Conservation (phyloP, 148 eudicot species). For the Fallopia convolvulus region DNA sequence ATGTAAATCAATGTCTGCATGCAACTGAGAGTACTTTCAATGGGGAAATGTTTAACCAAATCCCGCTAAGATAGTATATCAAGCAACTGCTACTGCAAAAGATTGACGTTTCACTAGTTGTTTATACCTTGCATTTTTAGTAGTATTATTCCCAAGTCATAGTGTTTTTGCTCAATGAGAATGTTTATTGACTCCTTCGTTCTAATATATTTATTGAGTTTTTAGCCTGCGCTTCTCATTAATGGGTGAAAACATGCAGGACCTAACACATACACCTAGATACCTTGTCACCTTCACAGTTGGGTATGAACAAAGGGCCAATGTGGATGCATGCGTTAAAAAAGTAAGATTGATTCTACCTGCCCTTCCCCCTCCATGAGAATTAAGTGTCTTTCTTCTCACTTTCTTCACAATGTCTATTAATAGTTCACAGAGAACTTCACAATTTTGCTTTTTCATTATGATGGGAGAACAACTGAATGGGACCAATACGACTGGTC, state of each 20-base stretch:
- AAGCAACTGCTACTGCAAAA: not conserved
- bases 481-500: constrained; percentile 96
- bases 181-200: not conserved
- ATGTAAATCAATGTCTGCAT: not conserved
- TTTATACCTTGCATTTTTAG: not conserved
- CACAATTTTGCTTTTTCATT: constrained; percentile 68
- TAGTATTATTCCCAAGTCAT: not conserved
- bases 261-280: constrained; percentile 39
- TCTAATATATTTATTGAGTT: not conserved
- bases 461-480: constrained; percentile 73
- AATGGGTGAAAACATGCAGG: constrained; percentile 36
- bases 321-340: constrained; percentile 61
- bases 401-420: constrained; percentile 9
- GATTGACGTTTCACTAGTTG: not conserved
- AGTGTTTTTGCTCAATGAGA: not conserved
- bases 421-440: constrained; percentile 74
- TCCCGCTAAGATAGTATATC: not conserved
- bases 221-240: not conserved
- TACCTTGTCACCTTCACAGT: constrained; percentile 85
- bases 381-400: not conserved
- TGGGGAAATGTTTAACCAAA: not conserved
- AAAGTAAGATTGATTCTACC: constrained; percentile 35
- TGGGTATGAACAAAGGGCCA: constrained; percentile 60
- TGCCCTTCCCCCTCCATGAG: not conserved
- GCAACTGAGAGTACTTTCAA: not conserved